Conservation (phyloP, 2,329 filamentous ascomycete species). For the Bipolaris victoriae region DNA sequence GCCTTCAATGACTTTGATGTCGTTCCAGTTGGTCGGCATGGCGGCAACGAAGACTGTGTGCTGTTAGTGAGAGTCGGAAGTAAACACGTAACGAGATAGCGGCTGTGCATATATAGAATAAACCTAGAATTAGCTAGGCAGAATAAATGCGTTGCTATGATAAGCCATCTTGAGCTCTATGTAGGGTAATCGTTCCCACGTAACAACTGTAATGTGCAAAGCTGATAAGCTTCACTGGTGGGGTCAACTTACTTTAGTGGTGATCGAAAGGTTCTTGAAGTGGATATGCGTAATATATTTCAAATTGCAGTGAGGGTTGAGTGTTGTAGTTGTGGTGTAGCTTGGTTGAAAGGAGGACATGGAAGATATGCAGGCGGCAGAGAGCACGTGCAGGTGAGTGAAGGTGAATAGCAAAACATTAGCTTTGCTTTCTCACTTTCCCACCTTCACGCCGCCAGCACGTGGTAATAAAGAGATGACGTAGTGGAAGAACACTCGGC, state of each 20-base stretch:
- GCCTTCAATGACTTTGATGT: conserved; percentile 46
- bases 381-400: background rate
- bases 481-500: background rate
- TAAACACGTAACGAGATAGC: background rate
- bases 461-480: background rate
- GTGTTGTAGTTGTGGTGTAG: background rate
- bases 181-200: background rate
- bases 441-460: background rate
- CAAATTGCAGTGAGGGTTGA: background rate
- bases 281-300: background rate
- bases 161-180: background rate
- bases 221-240: background rate
- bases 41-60: background rate
- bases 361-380: background rate
- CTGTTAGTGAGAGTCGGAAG: background rate
- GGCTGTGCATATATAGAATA: background rate
- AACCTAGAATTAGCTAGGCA: background rate
- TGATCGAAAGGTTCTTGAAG: too few relatives aligned
- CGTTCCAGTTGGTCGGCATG: conserved; percentile 49
- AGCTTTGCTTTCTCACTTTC: background rate
- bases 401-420: background rate
- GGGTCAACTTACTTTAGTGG: background rate
- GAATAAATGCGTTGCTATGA: background rate
- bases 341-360: background rate
- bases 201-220: background rate